These are phyloP conservation scores for Pyrenochaeta sp. DNA, from an alignment of 2,329 filamentous ascomycete genomes.

Conservation along the genomic window DNA sequence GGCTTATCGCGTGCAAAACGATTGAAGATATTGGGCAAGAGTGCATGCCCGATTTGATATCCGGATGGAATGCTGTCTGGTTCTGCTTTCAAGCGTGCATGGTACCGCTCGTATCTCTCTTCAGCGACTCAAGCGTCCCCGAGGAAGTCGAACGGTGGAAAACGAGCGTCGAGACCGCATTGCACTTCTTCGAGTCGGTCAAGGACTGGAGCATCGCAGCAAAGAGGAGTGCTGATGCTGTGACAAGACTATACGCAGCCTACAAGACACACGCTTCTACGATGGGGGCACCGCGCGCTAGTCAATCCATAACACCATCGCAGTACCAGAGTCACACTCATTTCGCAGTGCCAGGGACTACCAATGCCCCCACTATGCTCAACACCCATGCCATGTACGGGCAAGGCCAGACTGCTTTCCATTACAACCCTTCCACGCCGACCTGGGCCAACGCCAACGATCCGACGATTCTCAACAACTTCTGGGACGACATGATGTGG, in stretches of 20 bases:
- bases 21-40: slow-evolving; percentile 77
- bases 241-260: slow-evolving; percentile 53
- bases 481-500: slow-evolving; percentile 56
- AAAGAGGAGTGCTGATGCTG: slow-evolving; percentile 53
- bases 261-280: slow-evolving; percentile 42
- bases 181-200: slow-evolving; percentile 55
- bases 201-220: slow-evolving; percentile 56
- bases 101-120: slow-evolving; percentile 78
- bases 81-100: slow-evolving; percentile 82
- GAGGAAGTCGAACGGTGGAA: slow-evolving; percentile 54
- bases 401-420: slow-evolving; percentile 23
- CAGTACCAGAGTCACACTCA: slow-evolving; percentile 20
- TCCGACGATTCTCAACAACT: slow-evolving; percentile 42
- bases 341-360: slow-evolving; percentile 21
- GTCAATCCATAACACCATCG: slow-evolving; percentile 23
- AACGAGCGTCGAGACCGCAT: slow-evolving; percentile 51
- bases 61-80: slow-evolving; percentile 84
- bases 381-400: slow-evolving; percentile 17
- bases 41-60: slow-evolving; percentile 77
- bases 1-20: slow-evolving; percentile 72
- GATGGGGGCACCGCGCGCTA: slow-evolving; percentile 15
- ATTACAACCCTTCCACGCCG: slow-evolving; percentile 40
- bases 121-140: slow-evolving; percentile 66
- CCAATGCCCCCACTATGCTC: slow-evolving; percentile 17
- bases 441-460: slow-evolving; percentile 37